A percentile compares a stretch with the other conserved stretches of the same genome.
These are phyloP conservation scores for Arabis alpina DNA, from an alignment of 345 rosid genomes.

Conservation along the genomic window DNA sequence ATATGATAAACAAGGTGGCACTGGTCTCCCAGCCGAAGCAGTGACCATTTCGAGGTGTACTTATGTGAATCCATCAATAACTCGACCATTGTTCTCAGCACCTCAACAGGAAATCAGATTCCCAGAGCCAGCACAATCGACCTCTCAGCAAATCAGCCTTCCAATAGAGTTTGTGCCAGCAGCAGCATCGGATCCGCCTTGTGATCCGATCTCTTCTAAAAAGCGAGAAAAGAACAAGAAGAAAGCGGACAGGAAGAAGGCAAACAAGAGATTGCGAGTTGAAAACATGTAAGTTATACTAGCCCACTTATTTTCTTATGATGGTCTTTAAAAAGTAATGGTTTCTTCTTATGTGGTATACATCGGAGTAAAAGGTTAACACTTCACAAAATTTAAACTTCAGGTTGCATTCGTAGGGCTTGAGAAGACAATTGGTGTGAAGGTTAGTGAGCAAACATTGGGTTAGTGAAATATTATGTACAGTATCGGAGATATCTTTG, in stretches of 20 bases:
- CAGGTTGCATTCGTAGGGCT: not conserved
- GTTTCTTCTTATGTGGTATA: not conserved
- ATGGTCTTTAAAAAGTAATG: not conserved
- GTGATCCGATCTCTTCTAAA: not conserved
- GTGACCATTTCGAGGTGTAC: slow-evolving; percentile 8
- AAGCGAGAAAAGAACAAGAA: not conserved
- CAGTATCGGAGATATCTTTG: not conserved
- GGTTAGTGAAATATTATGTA: not conserved
- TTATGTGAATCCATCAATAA: not conserved
- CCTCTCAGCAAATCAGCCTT: not conserved
- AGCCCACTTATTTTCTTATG: slow-evolving; percentile 8
- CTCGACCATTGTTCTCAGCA: not conserved
- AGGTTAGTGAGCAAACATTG: not conserved
- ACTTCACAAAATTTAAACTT: not conserved
- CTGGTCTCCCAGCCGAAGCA: slow-evolving; percentile 1
- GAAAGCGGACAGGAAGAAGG: too few species aligned
- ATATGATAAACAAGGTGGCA: not conserved
- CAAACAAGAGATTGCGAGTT: slow-evolving; percentile 15
- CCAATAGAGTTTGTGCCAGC: not conserved
- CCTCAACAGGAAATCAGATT: not conserved
- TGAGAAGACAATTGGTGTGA: not conserved
- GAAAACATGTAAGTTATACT: not conserved
- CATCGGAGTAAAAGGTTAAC: not conserved
- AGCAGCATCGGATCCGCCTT: not conserved
- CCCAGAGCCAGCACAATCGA: not conserved